Conservation (phyloP, 345 rosid genomes). For the Hypericum perforatum region DNA sequence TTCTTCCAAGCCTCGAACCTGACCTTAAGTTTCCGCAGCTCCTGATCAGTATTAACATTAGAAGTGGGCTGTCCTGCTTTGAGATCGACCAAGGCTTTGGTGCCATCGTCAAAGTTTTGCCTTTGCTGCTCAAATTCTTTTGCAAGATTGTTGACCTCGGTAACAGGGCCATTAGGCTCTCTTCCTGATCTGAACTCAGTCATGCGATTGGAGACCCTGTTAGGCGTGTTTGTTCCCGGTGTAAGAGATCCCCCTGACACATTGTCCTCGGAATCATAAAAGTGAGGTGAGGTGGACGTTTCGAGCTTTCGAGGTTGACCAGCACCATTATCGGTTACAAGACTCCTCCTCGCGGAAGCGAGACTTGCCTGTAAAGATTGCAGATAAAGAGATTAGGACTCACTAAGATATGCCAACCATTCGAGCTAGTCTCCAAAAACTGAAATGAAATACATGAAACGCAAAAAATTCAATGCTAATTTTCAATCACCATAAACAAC, state of each 20-base stretch:
- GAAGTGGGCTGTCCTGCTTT: slow-evolving; percentile 28
- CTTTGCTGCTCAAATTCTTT: slow-evolving; percentile 71
- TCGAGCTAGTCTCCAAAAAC: too few species aligned
- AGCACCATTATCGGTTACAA: slow-evolving; percentile 41
- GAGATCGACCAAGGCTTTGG: slow-evolving; percentile 39
- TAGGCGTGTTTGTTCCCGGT: slow-evolving; percentile 53
- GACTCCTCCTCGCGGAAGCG: slow-evolving; percentile 65
- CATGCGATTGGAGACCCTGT: slow-evolving; percentile 25
- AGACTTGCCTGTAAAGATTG: slow-evolving; percentile 49
- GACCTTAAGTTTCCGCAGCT: slow-evolving; percentile 48
- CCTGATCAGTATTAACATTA: slow-evolving; percentile 41
- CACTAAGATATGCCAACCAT: too few species aligned
- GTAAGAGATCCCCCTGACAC: slow-evolving; percentile 48
- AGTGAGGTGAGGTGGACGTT: slow-evolving; percentile 41
- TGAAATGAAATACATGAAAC: neutral
- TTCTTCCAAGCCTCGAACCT: slow-evolving; percentile 83
- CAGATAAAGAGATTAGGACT: too few species aligned
- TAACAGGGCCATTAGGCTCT: slow-evolving; percentile 48
- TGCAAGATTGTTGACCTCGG: slow-evolving; percentile 40
- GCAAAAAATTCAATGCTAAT: neutral
- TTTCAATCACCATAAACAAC: slow-evolving; percentile 11
- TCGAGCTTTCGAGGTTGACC: slow-evolving; percentile 47
- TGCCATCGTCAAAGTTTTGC: slow-evolving; percentile 61
- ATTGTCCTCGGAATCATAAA: slow-evolving; percentile 64
- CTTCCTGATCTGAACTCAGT: slow-evolving; percentile 35